Percentiles rank a stretch among this genome's conserved stretches.
phyloP scores from a whole-genome alignment of 169 alveolate genomes.

The Cryptosporidium muris region DNA sequence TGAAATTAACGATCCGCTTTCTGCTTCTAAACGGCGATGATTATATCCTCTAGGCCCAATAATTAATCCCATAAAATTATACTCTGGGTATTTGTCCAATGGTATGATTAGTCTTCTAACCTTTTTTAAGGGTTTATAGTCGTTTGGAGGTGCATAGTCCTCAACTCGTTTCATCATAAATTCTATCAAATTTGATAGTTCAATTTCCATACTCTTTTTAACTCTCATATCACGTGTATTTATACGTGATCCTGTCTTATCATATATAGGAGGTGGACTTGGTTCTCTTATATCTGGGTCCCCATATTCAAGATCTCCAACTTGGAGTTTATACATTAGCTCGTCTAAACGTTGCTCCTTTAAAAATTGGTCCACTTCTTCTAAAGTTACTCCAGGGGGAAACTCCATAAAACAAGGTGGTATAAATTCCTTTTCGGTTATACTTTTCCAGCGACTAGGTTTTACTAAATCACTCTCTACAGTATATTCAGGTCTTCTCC shows the following conservation, averaged over 20 bases:
- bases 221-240: conserved; percentile 90
- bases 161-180: conserved; percentile 83
- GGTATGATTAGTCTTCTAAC: conserved; percentile 86
- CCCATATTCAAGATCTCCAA: conserved; percentile 86
- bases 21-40: conserved; percentile 90
- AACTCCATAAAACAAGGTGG: conserved; percentile 90
- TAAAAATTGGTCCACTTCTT: conserved; percentile 87
- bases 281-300: conserved; percentile 92
- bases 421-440: conserved; percentile 81
- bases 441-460: conserved; percentile 62
- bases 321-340: conserved; percentile 82
- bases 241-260: conserved; percentile 86
- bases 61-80: conserved; percentile 92
- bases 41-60: conserved; percentile 95
- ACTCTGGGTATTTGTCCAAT: conserved; percentile 89
- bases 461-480: neutral
- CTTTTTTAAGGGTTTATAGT: conserved; percentile 87
- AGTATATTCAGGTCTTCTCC: neutral
- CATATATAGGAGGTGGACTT: conserved; percentile 91
- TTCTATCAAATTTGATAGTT: conserved; percentile 86
- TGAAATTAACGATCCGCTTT: conserved; percentile 88
- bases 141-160: conserved; percentile 90
- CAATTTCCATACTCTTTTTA: conserved; percentile 86
- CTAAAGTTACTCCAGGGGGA: conserved; percentile 87
- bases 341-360: conserved; percentile 91